Evolutionary conservation across 75 land plant species (phyloP).

Genomic region (Selaginella tamariscina): DNA sequence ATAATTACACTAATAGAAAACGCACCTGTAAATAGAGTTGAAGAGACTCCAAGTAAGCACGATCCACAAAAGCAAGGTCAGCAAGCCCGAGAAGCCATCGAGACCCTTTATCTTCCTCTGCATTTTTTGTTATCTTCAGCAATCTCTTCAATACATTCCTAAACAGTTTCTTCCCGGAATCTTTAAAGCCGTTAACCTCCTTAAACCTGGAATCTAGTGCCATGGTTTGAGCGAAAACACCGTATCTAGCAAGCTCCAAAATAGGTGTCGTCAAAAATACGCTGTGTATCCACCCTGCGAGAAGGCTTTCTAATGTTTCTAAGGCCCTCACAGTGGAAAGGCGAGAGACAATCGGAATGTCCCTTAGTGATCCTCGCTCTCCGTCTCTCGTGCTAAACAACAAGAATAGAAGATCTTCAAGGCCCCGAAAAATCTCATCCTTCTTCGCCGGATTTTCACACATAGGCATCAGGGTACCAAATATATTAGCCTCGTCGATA

Average conservation of each 20-base stretch:
- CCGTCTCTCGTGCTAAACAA: neutral
- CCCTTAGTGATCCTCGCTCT: neutral
- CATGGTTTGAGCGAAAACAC: constrained; percentile 16
- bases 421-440: neutral
- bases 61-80: constrained; percentile 27
- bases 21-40: constrained; percentile 23
- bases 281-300: constrained; percentile 27
- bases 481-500: neutral
- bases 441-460: neutral
- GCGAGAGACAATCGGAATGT: neutral
- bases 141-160: no score
- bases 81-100: constrained; percentile 30
- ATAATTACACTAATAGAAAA: no score
- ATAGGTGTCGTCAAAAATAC: constrained; percentile 17
- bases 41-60: constrained; percentile 22
- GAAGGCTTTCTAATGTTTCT: constrained; percentile 18
- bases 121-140: constrained; percentile 12
- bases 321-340: neutral
- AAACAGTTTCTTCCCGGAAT: no score
- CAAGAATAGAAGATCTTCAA: neutral
- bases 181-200: no score
- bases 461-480: neutral
- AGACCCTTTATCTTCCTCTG: constrained; percentile 17
- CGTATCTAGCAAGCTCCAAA: constrained; percentile 20
- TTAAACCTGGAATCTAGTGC: no score